Evolutionary conservation across 83 land plant species (phyloP), one percentile per base, ranked within the genome.

Genomic region (Thuja plicata): DNA sequence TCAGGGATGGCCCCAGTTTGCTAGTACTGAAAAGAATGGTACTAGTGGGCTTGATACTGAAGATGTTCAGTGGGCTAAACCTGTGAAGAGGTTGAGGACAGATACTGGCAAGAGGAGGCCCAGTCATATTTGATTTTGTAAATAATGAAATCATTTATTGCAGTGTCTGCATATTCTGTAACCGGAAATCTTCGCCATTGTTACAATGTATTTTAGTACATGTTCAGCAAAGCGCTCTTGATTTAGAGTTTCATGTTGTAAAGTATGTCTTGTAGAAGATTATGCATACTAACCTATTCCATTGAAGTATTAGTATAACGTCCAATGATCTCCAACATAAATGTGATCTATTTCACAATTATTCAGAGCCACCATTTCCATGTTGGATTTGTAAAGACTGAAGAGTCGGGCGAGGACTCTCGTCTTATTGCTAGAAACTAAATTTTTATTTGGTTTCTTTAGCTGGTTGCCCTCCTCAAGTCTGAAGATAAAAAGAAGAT

Each of bases 11-110:
- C 86, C 90, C 7, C 89, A 84, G 35, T 89, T 83, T 74, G 85
- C 91, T 45, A 89, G 88, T 46, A 52, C 85, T 32, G 87, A 86
- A 54, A 90, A 87, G 50, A 88, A 89, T 73, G 34, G 87, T 89
- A 88, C 50, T 8, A 70, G 87, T 43, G 91, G 94, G 30, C 91
- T 91, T 35, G 38, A 77, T 48, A 90, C 90, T 19, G 89, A 89
- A 74, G 86, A 86, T 52, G 91, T 86, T 37, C 94, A 93, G 76
- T 96, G 97, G 97, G 94, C 96, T 8, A 95, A 89, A 81, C 98
- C 98, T 87, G 97, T 95, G 11, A 96, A 96, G 93, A 95, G 91
- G 87, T 86, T 93, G 95, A 95, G 98, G 85, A 95, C 98, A 87
- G 98, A 94, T 91, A 84, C 95, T 40, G 96, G 96, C 10, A 96